phyloP scores from a whole-genome alignment of 352 stramenopile genomes.

The Pythium graminicola region DNA sequence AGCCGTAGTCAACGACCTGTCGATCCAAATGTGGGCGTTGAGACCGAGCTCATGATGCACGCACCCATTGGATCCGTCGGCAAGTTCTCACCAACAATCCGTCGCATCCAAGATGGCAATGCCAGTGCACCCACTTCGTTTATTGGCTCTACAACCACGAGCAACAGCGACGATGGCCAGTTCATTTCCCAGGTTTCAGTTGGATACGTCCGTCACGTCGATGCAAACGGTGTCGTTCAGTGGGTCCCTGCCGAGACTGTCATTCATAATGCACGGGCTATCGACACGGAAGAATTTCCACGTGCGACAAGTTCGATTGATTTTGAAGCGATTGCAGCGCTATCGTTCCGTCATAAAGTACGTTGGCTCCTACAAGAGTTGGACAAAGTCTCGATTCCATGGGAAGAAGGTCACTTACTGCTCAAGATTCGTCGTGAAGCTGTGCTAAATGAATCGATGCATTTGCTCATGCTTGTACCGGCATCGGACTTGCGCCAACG shows the following conservation, averaged over 20 bases:
- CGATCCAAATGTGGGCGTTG: slow-evolving; percentile 33
- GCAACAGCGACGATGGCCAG: slow-evolving; percentile 9
- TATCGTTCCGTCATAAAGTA: slow-evolving; percentile 67
- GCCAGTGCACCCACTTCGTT: slow-evolving; percentile 11
- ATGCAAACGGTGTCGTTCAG: slow-evolving; percentile 56
- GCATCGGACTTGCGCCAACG: slow-evolving; percentile 61
- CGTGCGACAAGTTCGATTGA: slow-evolving; percentile 66
- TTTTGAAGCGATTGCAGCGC: slow-evolving; percentile 63
- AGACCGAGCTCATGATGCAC: slow-evolving; percentile 70
- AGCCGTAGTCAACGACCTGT: slow-evolving; percentile 15
- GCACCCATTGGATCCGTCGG: slow-evolving; percentile 29
- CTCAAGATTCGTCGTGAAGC: slow-evolving; percentile 73
- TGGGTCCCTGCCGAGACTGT: slow-evolving; percentile 68
- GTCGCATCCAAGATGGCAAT: slow-evolving; percentile 34
- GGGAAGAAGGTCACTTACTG: slow-evolving; percentile 73
- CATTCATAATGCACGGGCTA: slow-evolving; percentile 50
- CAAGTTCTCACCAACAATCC: slow-evolving; percentile 46
- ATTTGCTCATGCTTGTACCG: slow-evolving; percentile 72
- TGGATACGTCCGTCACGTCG: slow-evolving; percentile 68
- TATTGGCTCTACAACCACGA: slow-evolving; percentile 9
- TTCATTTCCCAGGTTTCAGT: slow-evolving; percentile 66
- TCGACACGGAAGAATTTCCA: slow-evolving; percentile 71
- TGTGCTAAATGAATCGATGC: slow-evolving; percentile 74
- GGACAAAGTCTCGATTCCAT: slow-evolving; percentile 65
- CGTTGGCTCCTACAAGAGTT: slow-evolving; percentile 75